phyloP scores from a whole-genome alignment of 2,329 filamentous ascomycete genomes.

The Fusarium euwallaceae region DNA sequence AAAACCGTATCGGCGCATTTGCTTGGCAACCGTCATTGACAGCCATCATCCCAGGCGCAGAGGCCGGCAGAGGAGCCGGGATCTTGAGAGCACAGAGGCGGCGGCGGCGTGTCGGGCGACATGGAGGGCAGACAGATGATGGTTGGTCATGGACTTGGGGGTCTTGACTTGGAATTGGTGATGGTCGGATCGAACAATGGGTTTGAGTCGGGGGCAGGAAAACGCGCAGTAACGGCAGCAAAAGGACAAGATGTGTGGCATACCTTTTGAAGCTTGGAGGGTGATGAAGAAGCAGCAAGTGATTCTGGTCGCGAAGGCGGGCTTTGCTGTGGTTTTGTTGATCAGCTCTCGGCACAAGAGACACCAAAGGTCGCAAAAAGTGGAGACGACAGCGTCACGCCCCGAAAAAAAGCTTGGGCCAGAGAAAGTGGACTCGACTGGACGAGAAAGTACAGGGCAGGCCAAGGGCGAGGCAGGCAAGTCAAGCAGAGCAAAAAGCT shows the following conservation, averaged over 20 bases:
- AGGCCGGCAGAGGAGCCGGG: conserved; percentile 22
- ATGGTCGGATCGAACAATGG: conserved; percentile 14
- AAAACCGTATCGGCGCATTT: conserved; percentile 2
- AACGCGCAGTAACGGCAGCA: conserved; percentile 11
- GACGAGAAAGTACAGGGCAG: conserved; percentile 2
- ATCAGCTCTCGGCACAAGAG: conserved; percentile 45
- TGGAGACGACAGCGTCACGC: conserved; percentile 46
- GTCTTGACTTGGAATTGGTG: conserved; percentile 21
- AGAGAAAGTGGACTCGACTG: conserved; percentile 18
- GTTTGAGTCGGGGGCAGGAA: conserved; percentile 16
- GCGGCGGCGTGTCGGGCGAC: conserved; percentile 16
- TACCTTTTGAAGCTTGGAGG: conserved; percentile 48
- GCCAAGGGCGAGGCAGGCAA: conserved; percentile 10
- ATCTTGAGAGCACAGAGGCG: conserved; percentile 12
- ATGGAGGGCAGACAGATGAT: conserved; percentile 21
- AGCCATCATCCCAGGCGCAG: conserved; percentile 11
- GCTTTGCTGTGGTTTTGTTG: conserved; percentile 49
- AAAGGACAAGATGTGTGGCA: conserved; percentile 16
- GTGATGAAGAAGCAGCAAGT: conserved; percentile 49
- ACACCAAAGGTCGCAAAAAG: conserved; percentile 45
- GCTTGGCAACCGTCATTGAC: conserved; percentile 33
- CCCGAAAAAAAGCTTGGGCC: conserved; percentile 40
- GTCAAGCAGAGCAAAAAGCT: not conserved
- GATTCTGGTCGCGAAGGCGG: conserved; percentile 45
- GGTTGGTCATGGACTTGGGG: conserved; percentile 11